Base-by-base conservation (phyloP, 2,329 filamentous ascomycete species). In the Talaromyces sp. region DNA sequence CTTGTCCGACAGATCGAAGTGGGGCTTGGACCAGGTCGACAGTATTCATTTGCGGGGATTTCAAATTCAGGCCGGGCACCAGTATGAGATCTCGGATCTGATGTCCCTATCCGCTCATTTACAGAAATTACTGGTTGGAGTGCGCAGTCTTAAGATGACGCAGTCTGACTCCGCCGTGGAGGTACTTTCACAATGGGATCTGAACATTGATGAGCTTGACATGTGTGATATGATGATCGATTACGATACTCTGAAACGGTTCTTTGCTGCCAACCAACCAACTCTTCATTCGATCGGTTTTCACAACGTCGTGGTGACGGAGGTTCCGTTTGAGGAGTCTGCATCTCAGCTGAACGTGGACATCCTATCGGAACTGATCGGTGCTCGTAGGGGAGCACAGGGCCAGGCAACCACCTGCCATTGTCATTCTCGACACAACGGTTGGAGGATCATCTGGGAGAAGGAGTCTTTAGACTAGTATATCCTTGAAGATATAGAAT, bases 301-400 rank as follows among this genome's bases (percentile, higher is more conserved):
- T 33, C 33, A 56, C 52, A 56, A 56, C 22, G 52, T 56, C 33
- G 52, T 56, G 16, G 33, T 56, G 31, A 56, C 52, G 22, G 52
- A 56, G n/a, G 33, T 56, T 56, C 52, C 52, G 24, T 56, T 56
- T 33, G 52, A 56, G 52, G 52, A 56, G 39, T 56, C 52, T 56
- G 27, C 52, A 37, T 56, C 52, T 22, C 33, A 56, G 33, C n/a
- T 49, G n/a, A 49, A 10, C 5, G 45, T 49, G 4, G 45, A 49
- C 22, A 49, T 49, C 14, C 45, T 49, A 27, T 49, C 45, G 2
- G 45, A 49, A 49, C 45, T 49, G 45, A 24, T 49, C 11, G 3
- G 45, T 49, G 45, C 22, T 27, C 22, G 45, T 49, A 49, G 11
- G 45, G 22, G 45, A 49, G 45, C 22, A 27, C 22, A 49, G 45